Percentiles rank a stretch among this genome's conserved stretches.
Conservation (phyloP, 352 stramenopile species). For the Globisporangium spiculum region DNA sequence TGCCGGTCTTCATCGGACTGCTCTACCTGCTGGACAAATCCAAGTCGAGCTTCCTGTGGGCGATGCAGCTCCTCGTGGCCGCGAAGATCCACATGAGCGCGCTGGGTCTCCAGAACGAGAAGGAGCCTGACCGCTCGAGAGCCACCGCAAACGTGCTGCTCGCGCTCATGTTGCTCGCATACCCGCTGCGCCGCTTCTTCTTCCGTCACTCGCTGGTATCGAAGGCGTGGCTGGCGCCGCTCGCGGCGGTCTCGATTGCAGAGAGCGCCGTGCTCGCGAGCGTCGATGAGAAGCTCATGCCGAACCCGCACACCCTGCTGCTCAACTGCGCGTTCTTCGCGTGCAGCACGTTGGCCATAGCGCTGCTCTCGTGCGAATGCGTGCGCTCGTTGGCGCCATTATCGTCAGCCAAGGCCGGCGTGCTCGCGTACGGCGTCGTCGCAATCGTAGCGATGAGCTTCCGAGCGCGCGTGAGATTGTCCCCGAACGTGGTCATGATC, state of each 20-base stretch:
- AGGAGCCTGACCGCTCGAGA: not conserved
- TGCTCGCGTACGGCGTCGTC: not conserved
- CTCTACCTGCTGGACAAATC: slow-evolving; percentile 3
- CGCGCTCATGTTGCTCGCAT: slow-evolving; percentile 12
- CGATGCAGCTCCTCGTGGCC: slow-evolving; percentile 10
- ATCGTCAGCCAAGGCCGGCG: not conserved
- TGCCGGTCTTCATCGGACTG: slow-evolving; percentile 6
- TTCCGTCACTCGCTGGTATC: not conserved
- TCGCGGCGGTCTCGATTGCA: slow-evolving; percentile 3
- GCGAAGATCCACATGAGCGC: slow-evolving; percentile 14
- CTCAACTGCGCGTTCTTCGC: slow-evolving; percentile 13
- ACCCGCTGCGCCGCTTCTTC: slow-evolving; percentile 9
- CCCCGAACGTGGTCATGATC: not conserved
- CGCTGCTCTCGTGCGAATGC: not conserved
- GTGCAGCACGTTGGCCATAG: slow-evolving; percentile 2
- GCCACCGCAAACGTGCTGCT: not conserved
- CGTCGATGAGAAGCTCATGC: not conserved
- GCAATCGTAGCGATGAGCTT: not conserved
- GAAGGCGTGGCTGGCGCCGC: not conserved
- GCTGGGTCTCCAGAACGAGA: not conserved
- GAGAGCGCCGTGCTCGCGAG: slow-evolving; percentile 7
- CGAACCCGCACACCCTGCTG: not conserved
- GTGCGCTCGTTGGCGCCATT: not conserved
- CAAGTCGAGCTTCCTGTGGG: not conserved
- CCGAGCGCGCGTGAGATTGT: not conserved